Conservation (phyloP, 2,329 filamentous ascomycete genomes). For the Sporothrix euskadiensis region DNA sequence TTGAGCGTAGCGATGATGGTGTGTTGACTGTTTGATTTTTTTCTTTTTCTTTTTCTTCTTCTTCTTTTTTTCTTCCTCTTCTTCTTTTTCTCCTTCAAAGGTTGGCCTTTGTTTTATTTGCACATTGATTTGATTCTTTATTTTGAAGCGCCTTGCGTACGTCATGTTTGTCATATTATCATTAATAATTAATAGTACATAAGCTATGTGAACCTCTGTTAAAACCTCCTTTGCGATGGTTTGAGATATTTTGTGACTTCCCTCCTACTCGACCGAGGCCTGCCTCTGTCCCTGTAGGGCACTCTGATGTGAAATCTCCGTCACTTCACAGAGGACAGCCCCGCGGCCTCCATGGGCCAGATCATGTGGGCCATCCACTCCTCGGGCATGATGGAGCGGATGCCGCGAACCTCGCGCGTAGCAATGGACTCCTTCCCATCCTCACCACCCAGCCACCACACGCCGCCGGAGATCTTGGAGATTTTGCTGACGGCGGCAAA, state of each 20-base stretch:
- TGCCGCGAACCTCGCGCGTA: constrained; percentile 36
- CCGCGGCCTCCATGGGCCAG: constrained; percentile 34
- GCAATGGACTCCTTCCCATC: constrained; percentile 31
- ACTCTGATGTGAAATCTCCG: background rate
- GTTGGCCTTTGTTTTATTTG: too few species aligned
- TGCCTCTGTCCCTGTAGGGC: background rate
- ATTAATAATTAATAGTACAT: background rate
- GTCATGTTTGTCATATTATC: background rate
- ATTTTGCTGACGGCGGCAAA: constrained; percentile 35
- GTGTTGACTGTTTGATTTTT: background rate
- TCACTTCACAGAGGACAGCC: constrained; percentile 18
- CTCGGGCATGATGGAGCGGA: constrained; percentile 32
- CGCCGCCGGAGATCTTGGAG: constrained; percentile 20
- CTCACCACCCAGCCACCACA: constrained; percentile 37
- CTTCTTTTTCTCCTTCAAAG: too few species aligned
- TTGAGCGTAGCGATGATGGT: background rate
- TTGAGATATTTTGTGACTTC: background rate
- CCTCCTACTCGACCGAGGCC: background rate
- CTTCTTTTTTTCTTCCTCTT: background rate
- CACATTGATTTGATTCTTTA: background rate
- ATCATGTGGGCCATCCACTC: constrained; percentile 35
- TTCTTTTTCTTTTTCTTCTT: background rate
- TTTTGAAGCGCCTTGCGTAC: background rate
- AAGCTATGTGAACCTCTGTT: background rate
- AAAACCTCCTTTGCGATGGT: background rate